Conservation (phyloP, 441 rosid genomes). For the Oxalis stricta region DNA sequence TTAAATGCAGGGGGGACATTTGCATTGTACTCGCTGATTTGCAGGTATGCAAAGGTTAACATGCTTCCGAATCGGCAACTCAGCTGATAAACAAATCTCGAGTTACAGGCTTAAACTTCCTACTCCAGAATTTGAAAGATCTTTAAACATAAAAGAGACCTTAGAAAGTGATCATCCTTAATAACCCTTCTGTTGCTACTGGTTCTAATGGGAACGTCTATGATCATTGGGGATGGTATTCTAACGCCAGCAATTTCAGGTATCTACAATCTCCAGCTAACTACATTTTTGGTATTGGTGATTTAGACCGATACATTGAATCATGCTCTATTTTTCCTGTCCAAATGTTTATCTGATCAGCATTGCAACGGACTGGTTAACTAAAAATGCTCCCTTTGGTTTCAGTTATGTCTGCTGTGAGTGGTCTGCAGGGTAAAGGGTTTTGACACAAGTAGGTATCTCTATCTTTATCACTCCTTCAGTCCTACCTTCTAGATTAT, state of each 20-base stretch:
- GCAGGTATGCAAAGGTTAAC: slow-evolving; percentile 83
- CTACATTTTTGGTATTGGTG: background rate
- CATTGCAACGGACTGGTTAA: too few species aligned
- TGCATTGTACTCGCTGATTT: slow-evolving; percentile 77
- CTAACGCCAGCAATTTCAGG: slow-evolving; percentile 96
- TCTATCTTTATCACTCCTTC: too few species aligned
- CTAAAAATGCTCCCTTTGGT: slow-evolving; percentile 11
- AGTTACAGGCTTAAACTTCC: slow-evolving; percentile 85
- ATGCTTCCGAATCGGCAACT: slow-evolving; percentile 87
- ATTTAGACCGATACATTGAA: background rate
- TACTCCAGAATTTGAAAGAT: slow-evolving; percentile 90
- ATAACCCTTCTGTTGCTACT: slow-evolving; percentile 64
- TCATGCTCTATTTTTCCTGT: background rate
- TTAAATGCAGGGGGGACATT: slow-evolving; percentile 78
- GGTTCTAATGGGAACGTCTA: slow-evolving; percentile 94
- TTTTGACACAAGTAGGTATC: slow-evolving; percentile 60
- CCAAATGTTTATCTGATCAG: background rate
- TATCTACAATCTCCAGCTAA: slow-evolving; percentile 8
- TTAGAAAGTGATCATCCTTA: slow-evolving; percentile 56
- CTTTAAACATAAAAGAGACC: slow-evolving; percentile 58
- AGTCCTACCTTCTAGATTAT: background rate
- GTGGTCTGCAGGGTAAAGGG: slow-evolving; percentile 74
- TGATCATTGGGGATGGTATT: slow-evolving; percentile 94
- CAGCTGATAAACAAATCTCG: slow-evolving; percentile 78
- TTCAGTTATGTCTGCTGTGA: slow-evolving; percentile 96